A percentile compares a stretch with the other conserved stretches of the same genome.
phyloP scores from a whole-genome alignment of 2,329 filamentous ascomycete species.

The Pseudogymnoascus sp. region DNA sequence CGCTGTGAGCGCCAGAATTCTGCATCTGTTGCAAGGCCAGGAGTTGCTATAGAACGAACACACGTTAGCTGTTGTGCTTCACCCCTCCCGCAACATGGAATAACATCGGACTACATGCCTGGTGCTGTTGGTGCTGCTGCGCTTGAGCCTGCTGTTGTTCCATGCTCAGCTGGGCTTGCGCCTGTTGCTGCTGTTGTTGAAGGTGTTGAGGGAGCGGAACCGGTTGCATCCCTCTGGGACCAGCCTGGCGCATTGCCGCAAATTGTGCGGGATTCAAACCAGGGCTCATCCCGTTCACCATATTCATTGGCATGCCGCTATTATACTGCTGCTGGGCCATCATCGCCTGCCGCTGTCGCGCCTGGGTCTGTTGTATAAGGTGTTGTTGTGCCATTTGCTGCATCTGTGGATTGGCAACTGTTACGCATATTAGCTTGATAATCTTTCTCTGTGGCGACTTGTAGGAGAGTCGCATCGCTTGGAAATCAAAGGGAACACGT shows the following conservation, averaged over 20 bases:
- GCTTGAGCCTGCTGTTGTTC: conserved; percentile 35
- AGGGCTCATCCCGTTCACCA: conserved; percentile 46
- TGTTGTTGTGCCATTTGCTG: conserved; percentile 34
- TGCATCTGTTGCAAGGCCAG: conserved; percentile 40
- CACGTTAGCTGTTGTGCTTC: neutral
- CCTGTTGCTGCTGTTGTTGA: conserved; percentile 30
- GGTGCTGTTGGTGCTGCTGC: conserved; percentile 26
- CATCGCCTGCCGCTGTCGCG: conserved; percentile 39
- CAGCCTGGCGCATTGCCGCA: conserved; percentile 39
- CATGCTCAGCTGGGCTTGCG: conserved; percentile 28
- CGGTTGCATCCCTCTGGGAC: conserved; percentile 32
- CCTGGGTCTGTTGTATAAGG: conserved; percentile 44
- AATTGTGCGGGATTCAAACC: conserved; percentile 45
- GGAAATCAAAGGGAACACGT: conserved; percentile 15
- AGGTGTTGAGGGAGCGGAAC: conserved; percentile 41
- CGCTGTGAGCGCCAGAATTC: conserved; percentile 35
- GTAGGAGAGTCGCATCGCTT: neutral
- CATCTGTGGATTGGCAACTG: conserved; percentile 29
- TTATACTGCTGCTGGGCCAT: conserved; percentile 42
- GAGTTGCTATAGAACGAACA: conserved; percentile 30
- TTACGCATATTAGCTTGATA: neutral
- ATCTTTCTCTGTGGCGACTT: neutral
- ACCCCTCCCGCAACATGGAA: neutral
- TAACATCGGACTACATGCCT: conserved; percentile 3
- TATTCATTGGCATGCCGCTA: conserved; percentile 44